Base-by-base conservation (phyloP, 1,284 basidiomycete species). In the Rhodotorula sp. region DNA sequence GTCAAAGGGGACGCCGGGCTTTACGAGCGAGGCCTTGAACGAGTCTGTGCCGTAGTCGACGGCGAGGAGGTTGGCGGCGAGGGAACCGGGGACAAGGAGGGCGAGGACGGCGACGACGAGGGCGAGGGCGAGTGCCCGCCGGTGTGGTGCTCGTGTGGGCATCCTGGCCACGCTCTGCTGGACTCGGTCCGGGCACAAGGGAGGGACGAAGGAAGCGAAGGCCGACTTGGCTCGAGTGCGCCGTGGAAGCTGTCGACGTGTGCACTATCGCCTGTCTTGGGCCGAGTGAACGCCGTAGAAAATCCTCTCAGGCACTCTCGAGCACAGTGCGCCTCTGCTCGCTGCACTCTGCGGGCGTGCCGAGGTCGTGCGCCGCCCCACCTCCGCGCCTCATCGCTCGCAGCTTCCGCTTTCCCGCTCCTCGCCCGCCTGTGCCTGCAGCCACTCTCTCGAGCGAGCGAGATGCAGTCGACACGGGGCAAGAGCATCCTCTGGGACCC, bases 31-130 rank as follows among this genome's bases (percentile, higher is more conserved):
- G 44, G 93, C 91, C 82, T 98, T 99, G 80, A 93, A 96, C 85
- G 89, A 93, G 83, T 97, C 94, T 54, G 91, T 88, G 80, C 94
- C 95, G 87, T 95, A 96, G 87, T 97, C 94, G 79, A 97, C 92
- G 41, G 93, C 92, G 64, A 97, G 87, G 21, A 97, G 86, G 8
- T 83, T 9, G 5, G 81, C 82, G 25, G 67, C 64, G 42, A 48
- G 21, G 54, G 45, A 34, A 23, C 16, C 14, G 61, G 50, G 7
- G 34, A 53, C 9, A 27, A 64, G n/a, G 19, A 45, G 10, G 45
- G 45, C 52, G 53, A 64, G 12, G 45, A 34, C n/a, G 62, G 56
- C 4, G 27, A 54, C 52, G 53, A 64, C 8, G 45, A 34, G 17
- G 62, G 56, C 4, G 27, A 54, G 17, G 27, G 53, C 53, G 53